Evolutionary conservation across 306 rosid genomes (phyloP).

Genomic region (Ochetophila trinervis): DNA sequence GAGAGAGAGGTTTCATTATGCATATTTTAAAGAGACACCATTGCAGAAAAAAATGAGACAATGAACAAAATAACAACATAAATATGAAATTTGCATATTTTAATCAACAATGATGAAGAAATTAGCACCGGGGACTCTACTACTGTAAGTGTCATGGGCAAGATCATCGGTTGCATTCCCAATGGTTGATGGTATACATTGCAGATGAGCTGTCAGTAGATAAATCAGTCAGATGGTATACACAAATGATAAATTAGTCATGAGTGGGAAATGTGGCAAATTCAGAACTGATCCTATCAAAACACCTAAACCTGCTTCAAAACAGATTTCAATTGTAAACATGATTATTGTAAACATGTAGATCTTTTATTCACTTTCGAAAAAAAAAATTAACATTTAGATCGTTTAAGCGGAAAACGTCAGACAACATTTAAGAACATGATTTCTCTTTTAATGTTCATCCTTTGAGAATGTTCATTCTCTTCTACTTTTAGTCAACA

Average conservation of each 20-base stretch:
- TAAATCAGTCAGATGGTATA: neutral
- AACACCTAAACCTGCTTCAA: constrained; percentile 17
- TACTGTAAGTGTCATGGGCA: too few species aligned
- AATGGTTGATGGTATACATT: too few species aligned
- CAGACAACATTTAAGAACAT: constrained; percentile 7
- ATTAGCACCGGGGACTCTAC: too few species aligned
- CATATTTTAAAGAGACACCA: too few species aligned
- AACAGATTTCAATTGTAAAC: constrained; percentile 4
- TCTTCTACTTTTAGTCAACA: constrained; percentile 9
- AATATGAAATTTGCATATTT: too few species aligned
- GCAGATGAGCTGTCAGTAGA: neutral
- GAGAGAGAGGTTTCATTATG: too few species aligned
- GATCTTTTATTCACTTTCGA: too few species aligned
- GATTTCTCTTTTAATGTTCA: neutral
- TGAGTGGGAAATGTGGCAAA: constrained; percentile 8
- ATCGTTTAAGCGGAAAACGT: constrained; percentile 18
- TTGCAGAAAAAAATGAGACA: too few species aligned
- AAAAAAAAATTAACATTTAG: neutral
- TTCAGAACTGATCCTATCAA: constrained; percentile 14
- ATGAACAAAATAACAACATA: too few species aligned
- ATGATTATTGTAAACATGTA: neutral
- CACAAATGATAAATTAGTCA: constrained; percentile 20
- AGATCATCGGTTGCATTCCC: too few species aligned
- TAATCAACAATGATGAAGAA: too few species aligned
- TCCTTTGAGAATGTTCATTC: neutral